Conservation (phyloP, 176 grass and related monocot genomes). For the Oryza longistaminata region DNA sequence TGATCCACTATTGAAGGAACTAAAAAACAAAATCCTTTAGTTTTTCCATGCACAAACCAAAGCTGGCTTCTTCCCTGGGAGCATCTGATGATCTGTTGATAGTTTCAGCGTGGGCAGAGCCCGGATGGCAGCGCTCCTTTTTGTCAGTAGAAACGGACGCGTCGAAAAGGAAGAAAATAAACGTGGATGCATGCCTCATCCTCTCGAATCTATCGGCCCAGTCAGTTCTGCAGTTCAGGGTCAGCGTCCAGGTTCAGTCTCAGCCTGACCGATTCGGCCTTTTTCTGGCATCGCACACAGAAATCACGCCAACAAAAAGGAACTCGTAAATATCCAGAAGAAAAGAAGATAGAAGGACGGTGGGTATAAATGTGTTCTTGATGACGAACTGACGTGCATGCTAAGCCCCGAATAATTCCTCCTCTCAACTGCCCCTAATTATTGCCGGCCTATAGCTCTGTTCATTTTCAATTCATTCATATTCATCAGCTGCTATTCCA, state of each 20-base stretch:
- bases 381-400: slow-evolving; percentile 32
- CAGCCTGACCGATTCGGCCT: background rate
- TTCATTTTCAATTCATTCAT: background rate
- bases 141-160: background rate
- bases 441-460: slow-evolving; percentile 18
- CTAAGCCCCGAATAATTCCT: slow-evolving; percentile 20
- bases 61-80: background rate
- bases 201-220: background rate
- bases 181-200: background rate
- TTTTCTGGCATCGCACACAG: background rate
- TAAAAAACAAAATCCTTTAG: no score
- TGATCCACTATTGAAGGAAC: no score
- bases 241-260: background rate
- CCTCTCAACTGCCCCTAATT: slow-evolving; percentile 41
- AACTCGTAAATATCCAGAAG: background rate
- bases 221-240: background rate
- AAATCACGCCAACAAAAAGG: slow-evolving; percentile 3
- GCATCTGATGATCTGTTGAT: background rate
- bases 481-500: slow-evolving; percentile 15
- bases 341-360: slow-evolving; percentile 10
- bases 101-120: background rate
- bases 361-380: slow-evolving; percentile 32
- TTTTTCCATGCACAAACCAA: background rate
- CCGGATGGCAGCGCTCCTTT: background rate
- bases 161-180: background rate